Conservation (phyloP, 495 filamentous ascomycete genomes). For the Chaetomium cochliodes region DNA sequence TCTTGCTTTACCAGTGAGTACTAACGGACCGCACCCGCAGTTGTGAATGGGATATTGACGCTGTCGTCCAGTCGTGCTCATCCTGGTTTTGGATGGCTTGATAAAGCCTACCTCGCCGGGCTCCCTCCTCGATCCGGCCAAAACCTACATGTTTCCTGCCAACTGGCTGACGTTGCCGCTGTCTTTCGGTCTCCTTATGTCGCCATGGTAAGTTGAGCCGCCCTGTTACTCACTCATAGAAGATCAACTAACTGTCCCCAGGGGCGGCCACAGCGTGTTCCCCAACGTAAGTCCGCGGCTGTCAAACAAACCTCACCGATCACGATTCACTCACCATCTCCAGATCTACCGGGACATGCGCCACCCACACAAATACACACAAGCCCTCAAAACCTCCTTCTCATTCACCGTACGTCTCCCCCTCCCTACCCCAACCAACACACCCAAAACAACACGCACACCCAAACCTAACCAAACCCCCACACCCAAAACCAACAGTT, state of each 20-base stretch:
- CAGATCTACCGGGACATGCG: conserved; percentile 95
- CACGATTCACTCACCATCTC: conserved; percentile 1
- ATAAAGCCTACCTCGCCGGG: conserved; percentile 78
- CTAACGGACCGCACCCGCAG: not conserved
- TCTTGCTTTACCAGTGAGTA: conserved; percentile 80
- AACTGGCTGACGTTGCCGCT: conserved; percentile 91
- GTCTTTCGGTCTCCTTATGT: conserved; percentile 93
- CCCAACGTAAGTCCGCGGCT: conserved; percentile 59
- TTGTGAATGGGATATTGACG: not conserved
- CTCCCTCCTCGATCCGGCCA: conserved; percentile 79
- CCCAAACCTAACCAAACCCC: too few species aligned
- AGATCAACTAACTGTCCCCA: not conserved
- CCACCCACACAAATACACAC: conserved; percentile 81
- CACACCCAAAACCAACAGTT: conserved; percentile 53
- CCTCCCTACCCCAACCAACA: not conserved
- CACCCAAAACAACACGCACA: too few species aligned
- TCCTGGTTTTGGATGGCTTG: conserved; percentile 81
- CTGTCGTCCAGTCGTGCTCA: conserved; percentile 61
- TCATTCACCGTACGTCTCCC: conserved; percentile 71
- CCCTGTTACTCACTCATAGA: not conserved
- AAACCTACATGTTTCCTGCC: conserved; percentile 72
- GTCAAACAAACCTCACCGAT: not conserved
- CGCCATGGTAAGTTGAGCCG: conserved; percentile 62
- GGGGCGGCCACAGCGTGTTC: conserved; percentile 88
- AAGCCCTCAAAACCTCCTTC: conserved; percentile 77